Conservation (phyloP, 106 monocot species). For the Cymbidium sinense region DNA sequence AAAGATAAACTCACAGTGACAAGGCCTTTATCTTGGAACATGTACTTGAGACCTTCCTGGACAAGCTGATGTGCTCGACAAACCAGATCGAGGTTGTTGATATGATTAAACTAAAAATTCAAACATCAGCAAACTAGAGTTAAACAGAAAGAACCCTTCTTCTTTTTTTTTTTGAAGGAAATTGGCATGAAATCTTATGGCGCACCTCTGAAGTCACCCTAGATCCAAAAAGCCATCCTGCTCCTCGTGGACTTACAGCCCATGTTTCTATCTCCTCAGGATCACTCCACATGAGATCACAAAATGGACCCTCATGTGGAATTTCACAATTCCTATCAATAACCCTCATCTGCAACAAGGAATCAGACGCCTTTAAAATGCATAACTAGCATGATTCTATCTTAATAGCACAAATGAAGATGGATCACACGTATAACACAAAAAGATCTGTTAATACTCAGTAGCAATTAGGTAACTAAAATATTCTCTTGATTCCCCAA, state of each 20-base stretch:
- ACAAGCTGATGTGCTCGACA: slow-evolving; percentile 98
- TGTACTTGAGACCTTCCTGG: slow-evolving; percentile 98
- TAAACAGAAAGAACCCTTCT: neutral
- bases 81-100: slow-evolving; percentile 89
- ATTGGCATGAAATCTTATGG: neutral
- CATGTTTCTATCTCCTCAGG: slow-evolving; percentile 98
- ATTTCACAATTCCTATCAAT: slow-evolving; percentile 96
- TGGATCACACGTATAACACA: neutral
- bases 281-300: slow-evolving; percentile 99
- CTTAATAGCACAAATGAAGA: neutral
- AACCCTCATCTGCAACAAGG: slow-evolving; percentile 62
- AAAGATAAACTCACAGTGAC: slow-evolving; percentile 72
- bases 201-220: slow-evolving; percentile 88
- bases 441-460: too few species aligned
- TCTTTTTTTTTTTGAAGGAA: too few species aligned
- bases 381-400: neutral
- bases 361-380: neutral
- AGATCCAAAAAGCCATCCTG: slow-evolving; percentile 99
- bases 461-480: too few species aligned
- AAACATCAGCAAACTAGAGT: neutral
- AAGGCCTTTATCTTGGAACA: slow-evolving; percentile 97
- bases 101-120: slow-evolving; percentile 76
- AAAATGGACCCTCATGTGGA: slow-evolving; percentile 97
- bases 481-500: too few species aligned
- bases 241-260: slow-evolving; percentile 96